Evolutionary conservation across 148 eudicot species (phyloP), one percentile per base, ranked within the genome.

Genomic region (Rhododendron henanense): DNA sequence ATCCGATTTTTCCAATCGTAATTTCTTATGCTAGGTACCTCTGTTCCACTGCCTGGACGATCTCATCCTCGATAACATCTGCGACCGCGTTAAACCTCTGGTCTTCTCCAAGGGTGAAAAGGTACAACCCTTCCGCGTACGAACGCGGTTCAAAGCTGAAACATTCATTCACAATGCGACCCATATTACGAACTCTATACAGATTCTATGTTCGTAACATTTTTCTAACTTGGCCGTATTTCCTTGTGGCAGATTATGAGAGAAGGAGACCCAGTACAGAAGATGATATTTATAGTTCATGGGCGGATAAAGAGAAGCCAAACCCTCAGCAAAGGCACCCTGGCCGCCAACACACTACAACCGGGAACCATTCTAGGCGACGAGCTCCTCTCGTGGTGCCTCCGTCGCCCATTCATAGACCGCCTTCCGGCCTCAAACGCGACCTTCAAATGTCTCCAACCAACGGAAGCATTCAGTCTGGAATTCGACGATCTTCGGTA

Each of bases 221-320:
- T 25, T 67, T 67, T 67, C 7, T 25, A 37, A 78, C 16, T 15
- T 19, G 31, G 39, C 25, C 37, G 8, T n/a, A 9, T 74, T 16
- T 59, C 15, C 79, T 18, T 82, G 65, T 14, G 18, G 51, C 81
- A 91, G 91, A 88, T 91, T 4, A 84, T 83, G 9, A 85, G 91
- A 84, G 91, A 90, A 90, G 93, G 93, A 51, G 91, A 91, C 51
- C 93, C 91, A 0, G 93, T 88, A 13, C 90, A 88, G 41, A 67
- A 87, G 31, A 90, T 91, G 87, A 53, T 90, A 41, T 91, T 91
- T 78, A 48, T 90, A 16, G 93, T 91, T 5, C 83, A 78, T 18
- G 93, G 93, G 0, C 81, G 77, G 14, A 35, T 90, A 31, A 61
- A 82, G 67, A 89, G 90, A 78, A 88, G 81, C 81, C 93, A 90